Percentiles rank a stretch among this genome's conserved stretches.
Conservation (phyloP, 805 yeast species). For the Pichia paraexigua region DNA sequence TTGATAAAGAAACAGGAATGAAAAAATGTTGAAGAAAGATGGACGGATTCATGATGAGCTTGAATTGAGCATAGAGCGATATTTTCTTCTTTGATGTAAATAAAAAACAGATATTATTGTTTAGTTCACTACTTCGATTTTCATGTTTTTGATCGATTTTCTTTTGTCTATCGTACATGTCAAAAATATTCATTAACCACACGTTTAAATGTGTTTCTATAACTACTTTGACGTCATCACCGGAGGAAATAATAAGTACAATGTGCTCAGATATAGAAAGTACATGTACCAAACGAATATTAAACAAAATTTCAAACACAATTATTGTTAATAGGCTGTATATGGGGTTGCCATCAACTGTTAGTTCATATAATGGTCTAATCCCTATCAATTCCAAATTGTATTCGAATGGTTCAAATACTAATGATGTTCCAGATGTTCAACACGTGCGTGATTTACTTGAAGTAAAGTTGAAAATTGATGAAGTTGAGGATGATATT, state of each 20-base stretch:
- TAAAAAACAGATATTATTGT: too few relatives aligned
- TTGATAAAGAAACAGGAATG: too few relatives aligned
- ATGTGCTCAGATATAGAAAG: conserved; percentile 22
- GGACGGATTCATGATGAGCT: background rate
- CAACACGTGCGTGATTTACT: conserved; percentile 16
- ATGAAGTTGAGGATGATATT: background rate
- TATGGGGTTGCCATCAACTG: background rate
- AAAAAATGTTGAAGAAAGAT: background rate
- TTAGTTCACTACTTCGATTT: too few relatives aligned
- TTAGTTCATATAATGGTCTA: conserved; percentile 1
- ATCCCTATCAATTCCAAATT: conserved; percentile 19
- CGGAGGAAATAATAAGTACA: conserved; percentile 30
- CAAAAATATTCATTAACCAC: conserved; percentile 22
- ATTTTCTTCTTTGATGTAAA: background rate
- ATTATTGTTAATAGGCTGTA: conserved; percentile 20
- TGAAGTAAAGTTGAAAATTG: conserved; percentile 20
- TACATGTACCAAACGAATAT: conserved; percentile 11
- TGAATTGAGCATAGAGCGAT: background rate
- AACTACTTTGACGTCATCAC: conserved; percentile 31
- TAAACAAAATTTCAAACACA: conserved; percentile 16
- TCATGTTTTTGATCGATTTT: background rate
- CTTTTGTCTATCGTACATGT: conserved; percentile 14
- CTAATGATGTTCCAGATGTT: conserved; percentile 18
- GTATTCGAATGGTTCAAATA: conserved; percentile 16
- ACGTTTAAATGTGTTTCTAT: conserved; percentile 13